phyloP scores from a whole-genome alignment of 2,329 filamentous ascomycete species.

The Hymenoscyphus albidus region DNA sequence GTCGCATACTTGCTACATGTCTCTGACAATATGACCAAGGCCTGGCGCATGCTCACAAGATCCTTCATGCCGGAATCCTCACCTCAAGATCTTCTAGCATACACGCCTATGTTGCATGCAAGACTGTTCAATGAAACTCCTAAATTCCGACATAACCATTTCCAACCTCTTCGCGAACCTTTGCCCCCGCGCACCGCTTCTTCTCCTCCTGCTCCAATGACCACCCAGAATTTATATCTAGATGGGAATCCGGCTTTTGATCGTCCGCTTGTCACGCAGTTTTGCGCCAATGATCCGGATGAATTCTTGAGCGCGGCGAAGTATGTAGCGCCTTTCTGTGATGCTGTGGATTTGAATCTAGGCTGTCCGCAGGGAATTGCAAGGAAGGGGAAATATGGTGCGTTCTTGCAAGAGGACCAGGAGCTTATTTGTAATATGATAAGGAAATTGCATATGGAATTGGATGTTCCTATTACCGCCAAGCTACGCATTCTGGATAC shows the following conservation, averaged over 20 bases:
- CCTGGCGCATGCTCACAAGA: constrained; percentile 93
- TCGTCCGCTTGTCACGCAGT: constrained; percentile 90
- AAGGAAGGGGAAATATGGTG: constrained; percentile 82
- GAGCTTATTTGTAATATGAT: constrained; percentile 79
- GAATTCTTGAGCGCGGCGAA: constrained; percentile 74
- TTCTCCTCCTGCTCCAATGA: constrained; percentile 25
- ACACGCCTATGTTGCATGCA: constrained; percentile 95
- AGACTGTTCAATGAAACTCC: constrained; percentile 75
- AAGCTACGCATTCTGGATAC: constrained; percentile 92
- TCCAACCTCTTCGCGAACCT: constrained; percentile 54
- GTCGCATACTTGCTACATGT: neutral
- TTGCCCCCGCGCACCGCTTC: constrained; percentile 26
- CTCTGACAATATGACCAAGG: constrained; percentile 49
- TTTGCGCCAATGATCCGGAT: constrained; percentile 86
- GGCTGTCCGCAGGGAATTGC: constrained; percentile 97
- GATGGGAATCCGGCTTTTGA: constrained; percentile 85
- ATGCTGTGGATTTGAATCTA: constrained; percentile 92
- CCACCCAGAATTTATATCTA: constrained; percentile 51
- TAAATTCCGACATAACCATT: constrained; percentile 74
- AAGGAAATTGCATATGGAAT: constrained; percentile 71
- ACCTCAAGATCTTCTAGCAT: constrained; percentile 69
- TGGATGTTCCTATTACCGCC: constrained; percentile 83
- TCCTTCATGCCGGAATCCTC: constrained; percentile 75
- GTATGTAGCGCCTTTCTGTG: constrained; percentile 79
- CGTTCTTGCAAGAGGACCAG: constrained; percentile 93